A percentile compares a stretch with the other conserved stretches of the same genome.
Evolutionary conservation across 2,329 filamentous ascomycete genomes (phyloP).

Genomic region (Ophiostoma sp.): DNA sequence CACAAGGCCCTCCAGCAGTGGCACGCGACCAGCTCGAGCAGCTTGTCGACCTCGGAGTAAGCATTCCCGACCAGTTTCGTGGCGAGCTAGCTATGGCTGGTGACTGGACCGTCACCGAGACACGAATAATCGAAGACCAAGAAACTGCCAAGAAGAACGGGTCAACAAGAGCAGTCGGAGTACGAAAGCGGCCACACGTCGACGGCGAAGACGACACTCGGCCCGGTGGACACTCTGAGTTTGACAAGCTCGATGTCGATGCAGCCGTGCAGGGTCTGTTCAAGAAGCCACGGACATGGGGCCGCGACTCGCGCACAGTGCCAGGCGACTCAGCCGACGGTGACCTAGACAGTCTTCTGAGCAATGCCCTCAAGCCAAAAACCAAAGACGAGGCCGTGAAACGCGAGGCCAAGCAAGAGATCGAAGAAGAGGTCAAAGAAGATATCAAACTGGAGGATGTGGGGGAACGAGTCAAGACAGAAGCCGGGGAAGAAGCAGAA

Average conservation of each 20-base stretch:
- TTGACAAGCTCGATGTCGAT: slow-evolving; percentile 53
- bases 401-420: background rate
- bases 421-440: slow-evolving; percentile 13
- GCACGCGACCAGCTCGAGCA: slow-evolving; percentile 81
- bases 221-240: slow-evolving; percentile 54
- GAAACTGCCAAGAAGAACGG: slow-evolving; percentile 30
- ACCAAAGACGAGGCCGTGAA: slow-evolving; percentile 21
- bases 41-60: slow-evolving; percentile 78
- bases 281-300: slow-evolving; percentile 54
- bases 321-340: slow-evolving; percentile 38
- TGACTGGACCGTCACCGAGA: slow-evolving; percentile 72
- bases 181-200: slow-evolving; percentile 26
- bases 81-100: slow-evolving; percentile 81
- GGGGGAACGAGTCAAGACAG: slow-evolving; percentile 11
- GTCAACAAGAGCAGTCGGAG: slow-evolving; percentile 18
- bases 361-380: slow-evolving; percentile 33
- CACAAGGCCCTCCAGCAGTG: slow-evolving; percentile 26
- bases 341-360: slow-evolving; percentile 59
- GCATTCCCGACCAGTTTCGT: slow-evolving; percentile 71
- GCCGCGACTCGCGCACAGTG: slow-evolving; percentile 47
- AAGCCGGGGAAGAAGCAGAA: background rate
- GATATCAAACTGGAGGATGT: slow-evolving; percentile 9
- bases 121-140: slow-evolving; percentile 49
- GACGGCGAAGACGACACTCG: slow-evolving; percentile 40
- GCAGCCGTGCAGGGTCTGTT: slow-evolving; percentile 53